Evolutionary conservation across 2,329 filamentous ascomycete genomes (phyloP), one percentile per base, ranked within the genome.

Genomic region (Stachybotrys echinatus): DNA sequence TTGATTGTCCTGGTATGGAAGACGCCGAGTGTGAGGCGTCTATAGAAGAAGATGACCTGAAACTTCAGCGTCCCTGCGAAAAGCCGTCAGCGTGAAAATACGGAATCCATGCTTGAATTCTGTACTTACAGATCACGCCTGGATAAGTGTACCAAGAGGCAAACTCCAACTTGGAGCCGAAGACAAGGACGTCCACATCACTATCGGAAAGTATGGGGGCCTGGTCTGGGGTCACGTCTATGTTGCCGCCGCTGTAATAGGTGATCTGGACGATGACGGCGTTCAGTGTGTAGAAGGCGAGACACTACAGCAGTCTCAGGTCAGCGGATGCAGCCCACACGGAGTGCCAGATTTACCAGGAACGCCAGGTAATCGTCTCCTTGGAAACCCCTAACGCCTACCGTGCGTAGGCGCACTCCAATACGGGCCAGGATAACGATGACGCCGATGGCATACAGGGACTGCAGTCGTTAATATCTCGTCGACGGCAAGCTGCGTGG

Each of bases 31-130:
- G 59, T 61, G 2, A 63, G 48, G 6, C 61, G 57, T 18, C 55
- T 55, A 27, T 62, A 63, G 46, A 63, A 63, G 51, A 58, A 61
- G 3, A 63, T 47, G 0, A 61, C 57, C 6, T 53, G 55, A 38
- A 62, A 60, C 50, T 63, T 63, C 6, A 63, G 22, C 3, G 55
- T 50, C 60, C 60, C 61, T 62, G 20, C 7, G 2, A 5, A 10
- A 6, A 4, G 3, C 12, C 2, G 3, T 53, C 8, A 56, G 48
- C 12, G 8, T 10, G 2, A 12, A 17, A 27, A 2, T 31, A 1
- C 27, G 27, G 6, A 12, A 6, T 12, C 7, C 27, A 31, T 6
- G 12, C 27, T 12, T 12, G 27, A 31, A 7, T 31, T 31, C 10
- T 31, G 12, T 34, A 54, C 55, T 19, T 48, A 62, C 60, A 63